These are phyloP conservation scores for Vickermania spadyakhi DNA, from an alignment of 208 protist species.

Conservation along the genomic window DNA sequence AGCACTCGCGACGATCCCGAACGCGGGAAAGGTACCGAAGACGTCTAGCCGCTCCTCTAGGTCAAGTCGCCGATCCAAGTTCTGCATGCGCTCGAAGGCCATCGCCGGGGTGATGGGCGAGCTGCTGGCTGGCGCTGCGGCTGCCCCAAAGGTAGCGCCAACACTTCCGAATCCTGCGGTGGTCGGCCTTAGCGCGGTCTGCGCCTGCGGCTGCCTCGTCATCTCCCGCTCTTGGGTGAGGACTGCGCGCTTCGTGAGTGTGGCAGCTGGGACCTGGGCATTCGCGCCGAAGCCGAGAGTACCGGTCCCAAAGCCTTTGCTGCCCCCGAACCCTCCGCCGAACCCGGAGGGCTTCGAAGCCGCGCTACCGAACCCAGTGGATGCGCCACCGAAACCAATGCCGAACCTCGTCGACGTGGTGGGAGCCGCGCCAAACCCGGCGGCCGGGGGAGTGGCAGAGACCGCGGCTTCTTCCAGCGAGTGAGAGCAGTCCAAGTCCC, in stretches of 20 bases:
- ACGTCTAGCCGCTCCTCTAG: slow-evolving; percentile 55
- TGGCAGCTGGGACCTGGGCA: background rate
- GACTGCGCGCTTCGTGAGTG: slow-evolving; percentile 20
- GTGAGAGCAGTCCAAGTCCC: slow-evolving; percentile 48
- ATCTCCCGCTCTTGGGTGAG: slow-evolving; percentile 28
- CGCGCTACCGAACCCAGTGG: background rate
- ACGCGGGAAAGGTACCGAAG: slow-evolving; percentile 26
- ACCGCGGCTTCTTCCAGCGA: slow-evolving; percentile 43
- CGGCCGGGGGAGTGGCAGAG: slow-evolving; percentile 3
- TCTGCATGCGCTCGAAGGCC: slow-evolving; percentile 32
- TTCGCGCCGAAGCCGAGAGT: background rate
- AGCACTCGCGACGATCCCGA: slow-evolving; percentile 11
- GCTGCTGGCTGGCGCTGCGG: background rate
- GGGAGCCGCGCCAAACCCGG: slow-evolving; percentile 4
- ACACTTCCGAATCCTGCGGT: background rate
- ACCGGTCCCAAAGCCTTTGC: background rate
- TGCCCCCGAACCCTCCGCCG: background rate
- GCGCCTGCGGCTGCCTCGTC: slow-evolving; percentile 18
- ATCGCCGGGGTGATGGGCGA: slow-evolving; percentile 8
- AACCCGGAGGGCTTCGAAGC: background rate
- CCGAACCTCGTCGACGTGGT: background rate
- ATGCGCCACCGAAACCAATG: background rate
- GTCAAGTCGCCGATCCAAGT: slow-evolving; percentile 53
- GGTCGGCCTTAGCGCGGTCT: background rate
- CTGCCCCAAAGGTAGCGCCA: background rate